These are phyloP conservation scores for Nicotiana knightiana DNA, from an alignment of 257 asterid genomes.

Conservation along the genomic window DNA sequence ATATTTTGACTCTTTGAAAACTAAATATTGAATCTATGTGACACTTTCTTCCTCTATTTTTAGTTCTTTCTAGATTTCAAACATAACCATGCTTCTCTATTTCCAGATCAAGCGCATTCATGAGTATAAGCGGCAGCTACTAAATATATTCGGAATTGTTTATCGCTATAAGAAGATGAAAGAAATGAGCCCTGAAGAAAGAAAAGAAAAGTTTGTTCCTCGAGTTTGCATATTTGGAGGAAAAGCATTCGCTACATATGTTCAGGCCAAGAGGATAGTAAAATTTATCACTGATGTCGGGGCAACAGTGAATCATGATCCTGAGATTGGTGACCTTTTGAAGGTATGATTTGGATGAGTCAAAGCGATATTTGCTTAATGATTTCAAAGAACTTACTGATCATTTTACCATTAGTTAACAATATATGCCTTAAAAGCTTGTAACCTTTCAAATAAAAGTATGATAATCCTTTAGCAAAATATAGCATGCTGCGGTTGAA, in stretches of 20 bases:
- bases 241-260: constrained; percentile 52
- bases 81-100: background rate
- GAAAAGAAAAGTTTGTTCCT: constrained; percentile 45
- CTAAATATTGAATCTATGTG: background rate
- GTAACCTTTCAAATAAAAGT: background rate
- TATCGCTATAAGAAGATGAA: constrained; percentile 55
- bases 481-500: no score
- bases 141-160: constrained; percentile 47
- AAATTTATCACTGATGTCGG: constrained; percentile 55
- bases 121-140: constrained; percentile 51
- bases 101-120: constrained; percentile 54
- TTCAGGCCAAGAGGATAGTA: constrained; percentile 58
- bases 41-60: background rate
- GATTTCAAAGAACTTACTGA: background rate
- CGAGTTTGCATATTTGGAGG: constrained; percentile 62
- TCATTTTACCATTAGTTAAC: background rate
- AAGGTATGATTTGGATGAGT: constrained; percentile 28
- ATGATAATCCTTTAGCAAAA: background rate
- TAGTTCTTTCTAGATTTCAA: background rate
- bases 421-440: background rate
- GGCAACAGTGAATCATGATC: constrained; percentile 49
- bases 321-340: constrained; percentile 49
- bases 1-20: background rate
- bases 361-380: background rate
- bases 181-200: constrained; percentile 43